Evolutionary conservation across 2,329 filamentous ascomycete genomes (phyloP).

Genomic region (Trichoderma citrinoviride): DNA sequence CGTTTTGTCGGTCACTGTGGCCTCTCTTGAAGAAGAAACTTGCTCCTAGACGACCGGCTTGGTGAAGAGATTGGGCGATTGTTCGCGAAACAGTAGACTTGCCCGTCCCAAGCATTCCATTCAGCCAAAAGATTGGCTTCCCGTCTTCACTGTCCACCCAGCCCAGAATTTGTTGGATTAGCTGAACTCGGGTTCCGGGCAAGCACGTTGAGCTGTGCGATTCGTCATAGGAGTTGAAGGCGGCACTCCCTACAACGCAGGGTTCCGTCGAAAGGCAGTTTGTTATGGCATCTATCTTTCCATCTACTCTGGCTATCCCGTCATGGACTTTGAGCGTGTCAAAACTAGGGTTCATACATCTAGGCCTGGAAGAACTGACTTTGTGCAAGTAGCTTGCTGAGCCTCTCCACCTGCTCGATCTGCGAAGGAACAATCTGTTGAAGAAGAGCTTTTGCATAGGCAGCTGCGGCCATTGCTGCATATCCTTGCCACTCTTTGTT

Average conservation of each 20-base stretch:
- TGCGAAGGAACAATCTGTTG: neutral
- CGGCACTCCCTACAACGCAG: neutral
- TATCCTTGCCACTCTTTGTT: constrained; percentile 34
- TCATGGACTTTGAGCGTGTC: neutral
- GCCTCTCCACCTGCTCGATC: neutral
- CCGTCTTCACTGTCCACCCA: neutral
- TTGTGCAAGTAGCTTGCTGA: neutral
- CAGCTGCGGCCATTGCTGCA: constrained; percentile 36
- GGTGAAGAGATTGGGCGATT: neutral
- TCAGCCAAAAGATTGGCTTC: constrained; percentile 4
- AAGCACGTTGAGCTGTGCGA: neutral
- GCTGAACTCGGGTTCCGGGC: neutral
- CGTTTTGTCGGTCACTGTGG: neutral
- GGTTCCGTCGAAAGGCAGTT: neutral
- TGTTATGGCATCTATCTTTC: neutral
- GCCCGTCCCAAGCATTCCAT: constrained; percentile 1
- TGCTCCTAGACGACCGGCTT: neutral
- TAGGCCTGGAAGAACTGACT: constrained; percentile 15
- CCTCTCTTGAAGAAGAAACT: constrained; percentile 11
- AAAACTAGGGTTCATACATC: neutral
- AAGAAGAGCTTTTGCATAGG: constrained; percentile 28
- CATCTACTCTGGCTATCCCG: neutral
- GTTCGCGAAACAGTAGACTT: constrained; percentile 10
- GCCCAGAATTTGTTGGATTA: neutral
- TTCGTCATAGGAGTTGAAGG: neutral